A percentile compares a stretch with the other conserved stretches of the same genome.
Conservation (phyloP, 257 asterid genomes). For the Mitragyna speciosa region DNA sequence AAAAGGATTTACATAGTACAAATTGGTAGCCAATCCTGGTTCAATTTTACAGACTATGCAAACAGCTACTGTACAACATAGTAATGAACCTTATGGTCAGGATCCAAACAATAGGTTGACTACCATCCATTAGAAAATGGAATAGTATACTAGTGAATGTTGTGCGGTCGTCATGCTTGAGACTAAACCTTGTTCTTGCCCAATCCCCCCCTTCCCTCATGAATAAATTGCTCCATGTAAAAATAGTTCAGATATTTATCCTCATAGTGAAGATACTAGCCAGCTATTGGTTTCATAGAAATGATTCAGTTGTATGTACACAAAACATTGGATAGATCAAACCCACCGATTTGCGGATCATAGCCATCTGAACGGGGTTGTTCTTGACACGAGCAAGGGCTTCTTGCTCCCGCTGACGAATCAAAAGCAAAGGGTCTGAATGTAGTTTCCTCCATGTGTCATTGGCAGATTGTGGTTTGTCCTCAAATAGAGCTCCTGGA, state of each 20-base stretch:
- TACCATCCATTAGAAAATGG: background rate
- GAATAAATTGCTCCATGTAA: background rate
- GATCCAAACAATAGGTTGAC: background rate
- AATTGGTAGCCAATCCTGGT: background rate
- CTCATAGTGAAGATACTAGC: background rate
- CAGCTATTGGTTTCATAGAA: background rate
- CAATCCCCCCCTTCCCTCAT: background rate
- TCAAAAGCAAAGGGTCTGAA: conserved; percentile 90
- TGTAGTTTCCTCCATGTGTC: conserved; percentile 98
- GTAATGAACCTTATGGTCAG: background rate
- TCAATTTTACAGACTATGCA: background rate
- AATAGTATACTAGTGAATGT: background rate
- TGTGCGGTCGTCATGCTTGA: background rate
- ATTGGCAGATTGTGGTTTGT: conserved; percentile 85
- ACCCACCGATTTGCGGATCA: conserved; percentile 93
- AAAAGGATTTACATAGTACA: background rate
- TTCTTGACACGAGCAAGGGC: conserved; percentile 91
- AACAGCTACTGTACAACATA: background rate
- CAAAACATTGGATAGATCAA: background rate
- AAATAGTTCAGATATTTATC: background rate
- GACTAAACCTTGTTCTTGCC: background rate
- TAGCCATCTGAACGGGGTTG: conserved; percentile 92
- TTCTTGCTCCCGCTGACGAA: conserved; percentile 93
- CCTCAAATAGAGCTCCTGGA: conserved; percentile 92
- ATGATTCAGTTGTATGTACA: background rate